A percentile compares a stretch with the other conserved stretches of the same genome.
These are phyloP conservation scores for Ceratocystis cacaofunesta DNA, from an alignment of 2,329 filamentous ascomycete genomes.

Conservation along the genomic window DNA sequence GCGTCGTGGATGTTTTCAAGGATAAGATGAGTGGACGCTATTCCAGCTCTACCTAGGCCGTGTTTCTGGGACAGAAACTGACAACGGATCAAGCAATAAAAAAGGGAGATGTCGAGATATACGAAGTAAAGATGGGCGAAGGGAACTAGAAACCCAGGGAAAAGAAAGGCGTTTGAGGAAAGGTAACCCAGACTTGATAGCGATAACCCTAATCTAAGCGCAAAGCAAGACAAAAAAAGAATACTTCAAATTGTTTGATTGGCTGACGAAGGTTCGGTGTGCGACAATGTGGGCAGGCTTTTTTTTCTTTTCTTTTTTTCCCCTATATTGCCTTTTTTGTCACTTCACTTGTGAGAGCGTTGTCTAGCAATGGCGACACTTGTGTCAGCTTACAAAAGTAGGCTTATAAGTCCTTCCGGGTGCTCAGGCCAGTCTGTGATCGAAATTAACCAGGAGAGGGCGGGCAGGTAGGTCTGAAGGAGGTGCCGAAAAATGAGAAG, in stretches of 20 bases:
- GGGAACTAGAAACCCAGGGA: background rate
- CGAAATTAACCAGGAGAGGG: background rate
- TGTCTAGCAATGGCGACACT: background rate
- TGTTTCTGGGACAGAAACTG: background rate
- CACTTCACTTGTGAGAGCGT: background rate
- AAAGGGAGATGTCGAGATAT: background rate
- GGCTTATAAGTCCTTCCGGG: constrained; percentile 1
- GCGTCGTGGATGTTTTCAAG: background rate
- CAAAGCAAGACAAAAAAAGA: too few relatives aligned
- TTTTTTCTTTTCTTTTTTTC: background rate
- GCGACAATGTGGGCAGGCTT: background rate
- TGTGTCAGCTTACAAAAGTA: background rate
- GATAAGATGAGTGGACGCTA: background rate
- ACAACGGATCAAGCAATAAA: constrained; percentile 1
- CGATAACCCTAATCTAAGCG: background rate
- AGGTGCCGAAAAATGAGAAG: background rate
- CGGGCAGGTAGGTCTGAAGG: background rate
- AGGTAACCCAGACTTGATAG: background rate
- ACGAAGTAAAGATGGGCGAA: background rate
- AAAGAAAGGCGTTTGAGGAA: background rate
- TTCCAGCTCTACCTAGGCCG: background rate
- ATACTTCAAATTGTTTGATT: background rate
- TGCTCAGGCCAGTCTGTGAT: background rate
- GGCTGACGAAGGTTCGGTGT: background rate
- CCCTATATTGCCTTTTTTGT: background rate